These are phyloP conservation scores for Diversispora epigaea DNA, from an alignment of 192 early-diverging fungal genomes.

Conservation along the genomic window DNA sequence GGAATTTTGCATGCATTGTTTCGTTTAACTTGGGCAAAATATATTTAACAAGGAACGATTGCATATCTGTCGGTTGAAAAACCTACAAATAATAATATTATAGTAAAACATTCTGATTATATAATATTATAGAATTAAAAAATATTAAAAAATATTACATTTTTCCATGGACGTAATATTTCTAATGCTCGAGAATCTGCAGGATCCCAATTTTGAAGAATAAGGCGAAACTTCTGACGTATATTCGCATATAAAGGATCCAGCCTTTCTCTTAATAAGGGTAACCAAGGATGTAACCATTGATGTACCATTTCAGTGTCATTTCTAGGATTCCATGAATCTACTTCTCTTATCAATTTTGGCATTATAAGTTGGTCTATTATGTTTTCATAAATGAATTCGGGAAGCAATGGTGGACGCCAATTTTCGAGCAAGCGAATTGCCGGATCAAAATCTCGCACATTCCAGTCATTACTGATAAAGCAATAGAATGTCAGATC, in stretches of 20 bases:
- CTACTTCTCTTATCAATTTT: constrained; percentile 65
- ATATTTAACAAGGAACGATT: constrained; percentile 56
- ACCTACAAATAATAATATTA: constrained; percentile 33
- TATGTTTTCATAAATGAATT: constrained; percentile 73
- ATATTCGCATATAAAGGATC: constrained; percentile 54
- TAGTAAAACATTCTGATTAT: background rate
- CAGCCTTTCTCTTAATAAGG: constrained; percentile 55
- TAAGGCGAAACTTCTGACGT: constrained; percentile 58
- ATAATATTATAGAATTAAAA: background rate
- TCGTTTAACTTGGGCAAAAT: constrained; percentile 72
- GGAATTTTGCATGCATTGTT: constrained; percentile 59
- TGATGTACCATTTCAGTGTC: constrained; percentile 62
- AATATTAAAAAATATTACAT: constrained; percentile 42
- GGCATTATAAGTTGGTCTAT: constrained; percentile 79
- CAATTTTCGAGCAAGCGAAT: constrained; percentile 71
- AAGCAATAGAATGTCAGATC: constrained; percentile 4
- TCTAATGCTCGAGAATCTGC: constrained; percentile 51
- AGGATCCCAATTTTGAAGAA: constrained; percentile 66
- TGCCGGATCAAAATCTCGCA: constrained; percentile 63
- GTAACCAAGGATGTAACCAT: constrained; percentile 85
- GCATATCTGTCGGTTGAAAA: constrained; percentile 57
- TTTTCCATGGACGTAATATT: constrained; percentile 62
- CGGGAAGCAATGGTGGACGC: constrained; percentile 62
- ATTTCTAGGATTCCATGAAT: constrained; percentile 59
- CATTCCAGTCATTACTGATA: constrained; percentile 67